phyloP scores from a whole-genome alignment of 2,329 filamentous ascomycete species.

The Apiospora aurea region DNA sequence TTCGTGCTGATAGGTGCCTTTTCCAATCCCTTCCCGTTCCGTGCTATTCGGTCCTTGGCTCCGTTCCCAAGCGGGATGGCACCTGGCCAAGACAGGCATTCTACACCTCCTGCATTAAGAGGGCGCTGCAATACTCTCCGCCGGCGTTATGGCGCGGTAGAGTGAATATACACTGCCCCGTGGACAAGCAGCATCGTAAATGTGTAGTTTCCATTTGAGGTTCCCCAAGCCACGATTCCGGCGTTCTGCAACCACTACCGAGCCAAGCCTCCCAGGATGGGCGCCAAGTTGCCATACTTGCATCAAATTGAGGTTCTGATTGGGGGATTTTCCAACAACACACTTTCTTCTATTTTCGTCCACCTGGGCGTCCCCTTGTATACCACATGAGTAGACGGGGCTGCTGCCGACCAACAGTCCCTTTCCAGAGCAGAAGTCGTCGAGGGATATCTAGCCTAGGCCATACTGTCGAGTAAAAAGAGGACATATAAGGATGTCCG shows the following conservation, averaged over 20 bases:
- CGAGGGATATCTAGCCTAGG: neutral
- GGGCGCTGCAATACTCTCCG: neutral
- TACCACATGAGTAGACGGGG: neutral
- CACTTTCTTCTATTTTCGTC: neutral
- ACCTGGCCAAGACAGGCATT: neutral
- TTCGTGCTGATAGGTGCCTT: slow-evolving; percentile 1
- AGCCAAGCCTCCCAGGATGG: neutral
- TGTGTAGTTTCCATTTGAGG: no score
- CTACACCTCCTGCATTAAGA: neutral
- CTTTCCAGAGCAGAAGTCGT: neutral
- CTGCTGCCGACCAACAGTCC: neutral
- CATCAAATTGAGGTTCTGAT: neutral
- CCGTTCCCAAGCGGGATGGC: slow-evolving; percentile 11
- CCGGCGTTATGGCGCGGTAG: neutral
- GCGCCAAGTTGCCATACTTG: neutral
- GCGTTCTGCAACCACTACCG: neutral
- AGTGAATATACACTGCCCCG: neutral
- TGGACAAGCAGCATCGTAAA: neutral
- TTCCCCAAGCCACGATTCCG: no score
- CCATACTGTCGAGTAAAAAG: neutral
- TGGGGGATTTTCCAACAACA: neutral
- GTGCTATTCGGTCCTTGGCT: slow-evolving; percentile 17
- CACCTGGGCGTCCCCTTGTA: neutral
- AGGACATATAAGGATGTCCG: neutral
- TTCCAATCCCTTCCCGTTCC: slow-evolving; percentile 5